These are phyloP conservation scores for Cynanchum wilfordii DNA, from an alignment of 257 asterid species.

Conservation along the genomic window DNA sequence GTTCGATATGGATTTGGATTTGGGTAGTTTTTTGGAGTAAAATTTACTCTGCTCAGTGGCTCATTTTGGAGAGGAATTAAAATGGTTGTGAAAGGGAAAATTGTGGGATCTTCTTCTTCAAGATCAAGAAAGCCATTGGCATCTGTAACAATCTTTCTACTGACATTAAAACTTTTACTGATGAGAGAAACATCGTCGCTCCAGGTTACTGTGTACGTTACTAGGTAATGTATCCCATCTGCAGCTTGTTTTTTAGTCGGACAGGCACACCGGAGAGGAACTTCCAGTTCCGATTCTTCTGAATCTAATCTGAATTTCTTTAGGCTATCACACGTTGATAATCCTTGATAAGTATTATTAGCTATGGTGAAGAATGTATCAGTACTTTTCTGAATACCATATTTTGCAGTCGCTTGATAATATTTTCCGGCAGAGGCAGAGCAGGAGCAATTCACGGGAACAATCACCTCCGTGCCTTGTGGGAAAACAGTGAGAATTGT, in stretches of 20 bases:
- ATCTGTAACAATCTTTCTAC: constrained; percentile 20
- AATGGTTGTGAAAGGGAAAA: constrained; percentile 28
- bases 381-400: constrained; percentile 5
- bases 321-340: constrained; percentile 41
- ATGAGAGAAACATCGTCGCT: constrained; percentile 31
- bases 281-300: constrained; percentile 22
- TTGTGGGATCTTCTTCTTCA: constrained; percentile 8
- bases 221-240: constrained; percentile 29
- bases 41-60: neutral
- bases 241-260: constrained; percentile 35
- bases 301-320: constrained; percentile 10
- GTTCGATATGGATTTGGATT: neutral
- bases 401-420: constrained; percentile 35
- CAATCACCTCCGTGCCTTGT: constrained; percentile 30
- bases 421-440: constrained; percentile 37
- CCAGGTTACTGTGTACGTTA: constrained; percentile 36
- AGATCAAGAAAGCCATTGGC: constrained; percentile 32
- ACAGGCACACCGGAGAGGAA: constrained; percentile 58
- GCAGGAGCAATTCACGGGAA: constrained; percentile 54
- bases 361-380: constrained; percentile 43
- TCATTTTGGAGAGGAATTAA: constrained; percentile 12
- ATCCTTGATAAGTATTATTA: constrained; percentile 44
- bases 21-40: neutral
- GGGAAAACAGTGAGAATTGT: constrained; percentile 28
- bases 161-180: constrained; percentile 36